Evolutionary conservation across 306 rosid genomes (phyloP).

Genomic region (Herpetospermum pedunculosum): DNA sequence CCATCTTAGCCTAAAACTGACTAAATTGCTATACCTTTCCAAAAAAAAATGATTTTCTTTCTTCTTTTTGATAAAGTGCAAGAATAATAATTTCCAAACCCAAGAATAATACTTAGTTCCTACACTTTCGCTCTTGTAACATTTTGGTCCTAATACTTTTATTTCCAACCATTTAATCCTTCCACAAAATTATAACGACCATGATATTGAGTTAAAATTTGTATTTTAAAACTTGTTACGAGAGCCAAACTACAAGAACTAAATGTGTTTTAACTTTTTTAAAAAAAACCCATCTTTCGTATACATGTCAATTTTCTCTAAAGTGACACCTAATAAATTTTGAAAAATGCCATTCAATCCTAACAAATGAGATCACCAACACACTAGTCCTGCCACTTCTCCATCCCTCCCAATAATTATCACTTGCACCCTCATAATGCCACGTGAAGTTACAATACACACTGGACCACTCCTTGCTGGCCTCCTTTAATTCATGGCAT

Average conservation of each 20-base stretch:
- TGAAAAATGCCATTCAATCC: not conserved
- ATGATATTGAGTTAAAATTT: not conserved
- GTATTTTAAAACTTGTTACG: not conserved
- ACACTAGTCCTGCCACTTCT: not conserved
- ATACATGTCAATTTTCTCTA: not conserved
- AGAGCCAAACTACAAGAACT: not conserved
- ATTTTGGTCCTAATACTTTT: not conserved
- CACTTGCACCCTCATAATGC: not conserved
- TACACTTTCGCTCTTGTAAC: not conserved
- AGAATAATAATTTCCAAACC: not conserved
- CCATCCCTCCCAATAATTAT: constrained; percentile 1
- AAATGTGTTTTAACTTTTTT: not conserved
- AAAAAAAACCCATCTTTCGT: not conserved
- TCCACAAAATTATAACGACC: not conserved
- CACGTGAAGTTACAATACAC: constrained; percentile 1
- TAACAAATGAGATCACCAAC: not conserved
- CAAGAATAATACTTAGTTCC: not conserved
- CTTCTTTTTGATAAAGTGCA: not conserved
- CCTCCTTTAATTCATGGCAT: not conserved
- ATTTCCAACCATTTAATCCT: not conserved
- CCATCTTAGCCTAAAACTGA: not conserved
- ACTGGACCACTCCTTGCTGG: constrained; percentile 5
- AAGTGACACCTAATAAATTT: not conserved
- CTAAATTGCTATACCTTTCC: not conserved
- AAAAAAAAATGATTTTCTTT: not conserved